Conservation (phyloP, 2,329 filamentous ascomycete species). For the Fusarium poae region DNA sequence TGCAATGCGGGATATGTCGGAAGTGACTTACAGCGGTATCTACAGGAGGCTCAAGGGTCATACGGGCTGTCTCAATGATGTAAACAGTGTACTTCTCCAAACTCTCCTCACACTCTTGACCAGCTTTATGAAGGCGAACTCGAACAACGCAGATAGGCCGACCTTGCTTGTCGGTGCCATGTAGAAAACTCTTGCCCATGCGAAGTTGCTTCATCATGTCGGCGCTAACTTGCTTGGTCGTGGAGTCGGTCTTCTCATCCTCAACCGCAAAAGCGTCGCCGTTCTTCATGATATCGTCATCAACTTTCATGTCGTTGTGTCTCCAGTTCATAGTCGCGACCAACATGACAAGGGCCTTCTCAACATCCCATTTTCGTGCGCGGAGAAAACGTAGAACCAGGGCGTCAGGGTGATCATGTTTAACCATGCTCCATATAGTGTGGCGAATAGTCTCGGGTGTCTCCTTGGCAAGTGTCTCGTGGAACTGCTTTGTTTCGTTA, state of each 20-base stretch:
- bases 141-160: slow-evolving; percentile 89
- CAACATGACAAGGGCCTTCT: slow-evolving; percentile 93
- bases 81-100: slow-evolving; percentile 93
- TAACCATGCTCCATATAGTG: slow-evolving; percentile 93
- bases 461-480: slow-evolving; percentile 81
- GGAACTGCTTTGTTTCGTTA: slow-evolving; percentile 87
- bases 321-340: slow-evolving; percentile 96
- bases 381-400: slow-evolving; percentile 84
- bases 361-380: slow-evolving; percentile 95
- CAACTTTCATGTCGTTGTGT: slow-evolving; percentile 83
- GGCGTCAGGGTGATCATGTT: slow-evolving; percentile 93
- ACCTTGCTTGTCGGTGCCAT: slow-evolving; percentile 86
- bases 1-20: neutral
- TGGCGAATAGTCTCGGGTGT: slow-evolving; percentile 82
- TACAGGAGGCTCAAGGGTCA: slow-evolving; percentile 81
- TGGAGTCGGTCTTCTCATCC: slow-evolving; percentile 68
- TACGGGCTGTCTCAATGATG: slow-evolving; percentile 91
- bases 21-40: slow-evolving; percentile 85
- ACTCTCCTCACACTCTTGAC: slow-evolving; percentile 84
- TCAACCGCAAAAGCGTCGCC: slow-evolving; percentile 78
- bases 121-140: slow-evolving; percentile 83
- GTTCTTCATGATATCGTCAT: slow-evolving; percentile 84
- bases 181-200: slow-evolving; percentile 92
- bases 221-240: slow-evolving; percentile 73
- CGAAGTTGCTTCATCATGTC: slow-evolving; percentile 88